phyloP scores from a whole-genome alignment of 2,329 filamentous ascomycete species.

The Colletotrichum tamarilloi region DNA sequence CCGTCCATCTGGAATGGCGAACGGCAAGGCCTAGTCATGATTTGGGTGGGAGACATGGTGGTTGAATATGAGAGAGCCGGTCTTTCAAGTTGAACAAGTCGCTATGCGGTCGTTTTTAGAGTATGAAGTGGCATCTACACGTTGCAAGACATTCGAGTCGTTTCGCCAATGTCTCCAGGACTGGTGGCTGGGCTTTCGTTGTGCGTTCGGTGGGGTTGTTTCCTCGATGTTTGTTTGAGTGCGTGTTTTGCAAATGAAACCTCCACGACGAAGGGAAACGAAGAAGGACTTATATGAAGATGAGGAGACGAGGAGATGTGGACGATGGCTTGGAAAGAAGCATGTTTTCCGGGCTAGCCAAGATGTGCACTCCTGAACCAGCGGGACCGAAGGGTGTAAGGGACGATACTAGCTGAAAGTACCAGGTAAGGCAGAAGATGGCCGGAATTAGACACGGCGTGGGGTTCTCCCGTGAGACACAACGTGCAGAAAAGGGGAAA shows the following conservation, averaged over 20 bases:
- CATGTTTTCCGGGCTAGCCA: conserved; percentile 8
- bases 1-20: conserved; percentile 29
- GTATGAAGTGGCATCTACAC: conserved; percentile 7
- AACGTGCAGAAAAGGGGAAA: conserved; percentile 8
- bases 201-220: neutral
- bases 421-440: neutral
- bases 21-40: conserved; percentile 12
- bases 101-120: neutral
- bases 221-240: neutral
- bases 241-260: neutral
- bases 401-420: too few relatives aligned
- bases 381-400: neutral
- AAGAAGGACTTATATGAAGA: conserved; percentile 18
- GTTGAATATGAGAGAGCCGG: neutral
- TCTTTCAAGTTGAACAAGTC: neutral
- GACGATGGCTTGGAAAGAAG: neutral
- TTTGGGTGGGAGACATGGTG: conserved; percentile 31
- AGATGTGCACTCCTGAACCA: conserved; percentile 5
- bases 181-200: neutral
- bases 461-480: conserved; percentile 18
- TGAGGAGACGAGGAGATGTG: neutral
- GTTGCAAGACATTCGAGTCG: neutral
- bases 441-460: conserved; percentile 17
- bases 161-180: neutral
- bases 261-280: neutral